Base-by-base conservation (phyloP, 768 basidiomycete species). In the Termitomyces sp. region DNA sequence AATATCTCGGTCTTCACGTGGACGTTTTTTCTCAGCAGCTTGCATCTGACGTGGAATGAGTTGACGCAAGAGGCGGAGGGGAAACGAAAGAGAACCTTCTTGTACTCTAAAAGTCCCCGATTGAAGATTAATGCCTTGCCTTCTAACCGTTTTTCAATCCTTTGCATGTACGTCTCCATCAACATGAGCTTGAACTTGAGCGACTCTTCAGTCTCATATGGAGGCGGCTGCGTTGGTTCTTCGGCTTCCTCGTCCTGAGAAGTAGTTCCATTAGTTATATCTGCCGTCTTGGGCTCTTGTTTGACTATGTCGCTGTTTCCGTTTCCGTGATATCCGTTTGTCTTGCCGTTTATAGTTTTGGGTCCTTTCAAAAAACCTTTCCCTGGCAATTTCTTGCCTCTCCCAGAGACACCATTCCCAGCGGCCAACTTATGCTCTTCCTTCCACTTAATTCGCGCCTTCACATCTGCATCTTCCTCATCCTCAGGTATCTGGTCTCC, bases 101-200 rank as follows among this genome's bases (percentile, higher is more conserved):
- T 98, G 71, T 96, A 94, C 66, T 97, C 94, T 51, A 96, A 78
- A 56, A 99, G 75, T 1, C 94, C 94, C 45, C 96, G 80, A 67
- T 98, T 92, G 68, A 94, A 97, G 72, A 99, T 92, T 64, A 99
- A 73, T 3, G 86, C 86, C 74, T 98, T 99, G 33, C 83, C 85
- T 69, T 95, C 91, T 57, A 86, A 75, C 45, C 96, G 84, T 74
- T 90, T 93, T 63, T 92, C 90, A 11, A 98, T 82, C 54, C 92
- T 87, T 61, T 94, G 92, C 65, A 84, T 86, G 76, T 98, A 99
- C 79, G 94, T 92, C 72, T 97, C 92, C 60, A 98, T 75, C 57
- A 98, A 72, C 0, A 90, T 87, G 45, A 97, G 77, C 77, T 99
- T 99, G 78, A 98, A 91, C 18, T 84, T 80, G 24, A 97, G 76